Percentiles rank a stretch among this genome's conserved stretches.
Conservation (phyloP, 331 rosid genomes). For the Malus hybrid region DNA sequence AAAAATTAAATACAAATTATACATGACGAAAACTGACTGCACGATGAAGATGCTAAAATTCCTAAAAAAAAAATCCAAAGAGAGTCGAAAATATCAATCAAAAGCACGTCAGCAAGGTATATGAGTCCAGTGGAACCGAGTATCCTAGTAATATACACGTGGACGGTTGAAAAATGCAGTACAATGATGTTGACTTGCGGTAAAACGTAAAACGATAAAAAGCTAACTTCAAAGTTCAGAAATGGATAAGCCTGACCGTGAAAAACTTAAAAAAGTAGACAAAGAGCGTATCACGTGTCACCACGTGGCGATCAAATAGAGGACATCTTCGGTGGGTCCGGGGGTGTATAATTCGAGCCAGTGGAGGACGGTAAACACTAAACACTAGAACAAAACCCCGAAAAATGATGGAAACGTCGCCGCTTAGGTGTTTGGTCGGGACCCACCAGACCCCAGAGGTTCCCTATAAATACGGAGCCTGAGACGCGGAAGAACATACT, state of each 20-base stretch:
- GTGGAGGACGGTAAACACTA: slow-evolving; percentile 8
- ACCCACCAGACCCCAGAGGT: not conserved
- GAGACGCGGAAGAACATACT: slow-evolving; percentile 9
- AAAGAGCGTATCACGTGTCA: slow-evolving; percentile 12
- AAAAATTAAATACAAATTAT: too few species aligned
- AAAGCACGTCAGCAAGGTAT: slow-evolving; percentile 25
- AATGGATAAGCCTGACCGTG: slow-evolving; percentile 23
- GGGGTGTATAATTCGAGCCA: slow-evolving; percentile 3
- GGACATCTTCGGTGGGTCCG: slow-evolving; percentile 34
- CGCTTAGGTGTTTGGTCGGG: slow-evolving; percentile 14
- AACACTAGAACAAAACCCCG: not conserved
- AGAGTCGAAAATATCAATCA: not conserved
- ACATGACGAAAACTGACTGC: too few species aligned
- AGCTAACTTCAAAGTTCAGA: not conserved
- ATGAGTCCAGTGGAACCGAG: not conserved
- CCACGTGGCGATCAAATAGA: slow-evolving; percentile 30
- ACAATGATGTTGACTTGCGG: not conserved
- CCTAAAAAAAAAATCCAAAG: not conserved
- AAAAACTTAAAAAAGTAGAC: not conserved
- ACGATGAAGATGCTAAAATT: too few species aligned
- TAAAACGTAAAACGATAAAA: not conserved
- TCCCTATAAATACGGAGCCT: slow-evolving; percentile 43
- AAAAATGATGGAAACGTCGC: slow-evolving; percentile 30
- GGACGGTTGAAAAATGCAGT: slow-evolving; percentile 11
- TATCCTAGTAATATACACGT: slow-evolving; percentile 24